These are phyloP conservation scores for Daldinia vernicosa DNA, from an alignment of 495 filamentous ascomycete species.

Conservation along the genomic window DNA sequence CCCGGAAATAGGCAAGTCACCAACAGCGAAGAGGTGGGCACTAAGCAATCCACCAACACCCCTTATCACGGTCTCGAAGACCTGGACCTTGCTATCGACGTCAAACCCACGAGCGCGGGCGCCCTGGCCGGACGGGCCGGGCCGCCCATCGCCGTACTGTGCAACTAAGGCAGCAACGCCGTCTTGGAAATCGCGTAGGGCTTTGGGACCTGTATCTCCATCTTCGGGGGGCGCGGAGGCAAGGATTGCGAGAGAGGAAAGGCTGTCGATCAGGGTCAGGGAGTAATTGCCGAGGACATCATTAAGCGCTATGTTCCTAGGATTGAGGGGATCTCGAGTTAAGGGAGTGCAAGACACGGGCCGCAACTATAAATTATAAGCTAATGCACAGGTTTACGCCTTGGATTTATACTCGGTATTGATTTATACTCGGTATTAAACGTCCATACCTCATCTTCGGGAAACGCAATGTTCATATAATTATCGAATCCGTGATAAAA, in stretches of 20 bases:
- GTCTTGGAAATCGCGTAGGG: constrained; percentile 79
- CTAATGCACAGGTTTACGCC: constrained; percentile 7
- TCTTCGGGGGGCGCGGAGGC: constrained; percentile 69
- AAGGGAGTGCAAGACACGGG: constrained; percentile 86
- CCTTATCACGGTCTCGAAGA: constrained; percentile 96
- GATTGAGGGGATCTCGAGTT: constrained; percentile 81
- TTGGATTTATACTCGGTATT: not conserved
- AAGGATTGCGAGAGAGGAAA: constrained; percentile 91
- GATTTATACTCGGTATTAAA: not conserved
- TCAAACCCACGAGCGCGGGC: constrained; percentile 86
- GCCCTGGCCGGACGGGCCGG: constrained; percentile 74
- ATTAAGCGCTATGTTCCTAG: constrained; percentile 85
- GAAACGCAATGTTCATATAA: constrained; percentile 93
- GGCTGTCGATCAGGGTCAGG: constrained; percentile 90
- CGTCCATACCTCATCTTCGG: constrained; percentile 82
- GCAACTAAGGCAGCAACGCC: constrained; percentile 80
- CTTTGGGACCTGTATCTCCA: constrained; percentile 63
- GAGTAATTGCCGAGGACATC: constrained; percentile 98
- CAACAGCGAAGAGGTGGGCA: constrained; percentile 91
- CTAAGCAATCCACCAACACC: constrained; percentile 91
- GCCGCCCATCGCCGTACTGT: constrained; percentile 85
- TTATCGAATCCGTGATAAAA: constrained; percentile 98
- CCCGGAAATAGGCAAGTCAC: constrained; percentile 82
- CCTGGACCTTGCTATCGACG: constrained; percentile 95
- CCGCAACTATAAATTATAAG: constrained; percentile 64